Percentiles rank a stretch among this genome's conserved stretches.
phyloP scores from a whole-genome alignment of 148 eudicot genomes.

The Bassia scoparia region DNA sequence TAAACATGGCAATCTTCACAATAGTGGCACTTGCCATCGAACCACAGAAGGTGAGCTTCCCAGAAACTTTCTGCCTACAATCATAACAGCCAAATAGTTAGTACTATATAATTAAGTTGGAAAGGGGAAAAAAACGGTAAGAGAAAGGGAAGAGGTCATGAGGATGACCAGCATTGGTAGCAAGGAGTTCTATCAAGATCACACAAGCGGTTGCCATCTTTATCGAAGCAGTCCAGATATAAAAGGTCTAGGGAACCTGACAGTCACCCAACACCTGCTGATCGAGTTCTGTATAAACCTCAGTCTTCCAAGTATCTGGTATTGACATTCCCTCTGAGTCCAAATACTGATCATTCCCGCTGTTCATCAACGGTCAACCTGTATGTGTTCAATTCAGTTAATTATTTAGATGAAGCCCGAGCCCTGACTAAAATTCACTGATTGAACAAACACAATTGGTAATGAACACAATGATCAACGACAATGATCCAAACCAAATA shows the following conservation, averaged over 20 bases:
- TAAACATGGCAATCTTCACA: conserved; percentile 94
- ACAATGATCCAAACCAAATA: too few relatives aligned
- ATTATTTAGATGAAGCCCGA: too few relatives aligned
- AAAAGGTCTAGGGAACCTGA: conserved; percentile 45
- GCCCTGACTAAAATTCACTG: too few relatives aligned
- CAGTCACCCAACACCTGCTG: conserved; percentile 59
- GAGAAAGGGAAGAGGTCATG: too few relatives aligned
- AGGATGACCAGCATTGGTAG: conserved; percentile 79
- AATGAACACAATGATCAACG: too few relatives aligned
- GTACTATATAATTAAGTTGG: too few relatives aligned
- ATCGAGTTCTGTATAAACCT: conserved; percentile 67
- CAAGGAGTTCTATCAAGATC: conserved; percentile 60
- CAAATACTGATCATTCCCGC: conserved; percentile 21
- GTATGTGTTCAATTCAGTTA: too few relatives aligned
- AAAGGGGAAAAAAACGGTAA: background rate
- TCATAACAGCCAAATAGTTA: too few relatives aligned
- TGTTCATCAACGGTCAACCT: conserved; percentile 42
- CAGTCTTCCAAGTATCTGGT: conserved; percentile 42
- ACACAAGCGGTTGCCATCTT: conserved; percentile 58
- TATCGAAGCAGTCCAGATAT: conserved; percentile 58
- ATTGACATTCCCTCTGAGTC: conserved; percentile 38
- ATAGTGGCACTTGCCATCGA: conserved; percentile 49
- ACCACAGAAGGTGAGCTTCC: conserved; percentile 58
- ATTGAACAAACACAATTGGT: too few relatives aligned
- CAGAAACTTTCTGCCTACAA: conserved; percentile 64